phyloP scores from a whole-genome alignment of 225 moss, liverwort and hornwort species.

The Physcomitrium patens region DNA sequence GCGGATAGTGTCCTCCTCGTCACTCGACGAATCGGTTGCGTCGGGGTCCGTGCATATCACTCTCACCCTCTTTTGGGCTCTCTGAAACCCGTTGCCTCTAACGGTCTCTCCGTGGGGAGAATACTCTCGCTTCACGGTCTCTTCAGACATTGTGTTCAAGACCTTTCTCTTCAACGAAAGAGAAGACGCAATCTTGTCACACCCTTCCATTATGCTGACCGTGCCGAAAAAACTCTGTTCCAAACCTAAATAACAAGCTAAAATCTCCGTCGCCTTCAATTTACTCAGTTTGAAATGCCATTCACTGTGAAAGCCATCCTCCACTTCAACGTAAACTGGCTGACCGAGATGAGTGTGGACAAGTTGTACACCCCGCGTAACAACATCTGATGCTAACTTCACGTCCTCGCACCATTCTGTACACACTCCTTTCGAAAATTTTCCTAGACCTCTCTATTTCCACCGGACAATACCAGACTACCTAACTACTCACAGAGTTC shows the following conservation, averaged over 20 bases:
- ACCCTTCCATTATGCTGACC: conserved; percentile 4
- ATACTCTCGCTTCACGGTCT: conserved; percentile 37
- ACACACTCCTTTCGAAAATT: no score
- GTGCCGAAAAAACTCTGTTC: conserved; percentile 13
- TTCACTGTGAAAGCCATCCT: no score
- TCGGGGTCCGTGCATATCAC: conserved; percentile 66
- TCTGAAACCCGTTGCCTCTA: background rate
- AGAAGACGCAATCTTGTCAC: background rate
- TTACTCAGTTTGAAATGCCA: no score
- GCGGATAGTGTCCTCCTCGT: conserved; percentile 45
- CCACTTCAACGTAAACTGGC: no score
- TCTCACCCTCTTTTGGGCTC: conserved; percentile 46
- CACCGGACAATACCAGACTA: background rate
- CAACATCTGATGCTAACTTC: conserved; percentile 16
- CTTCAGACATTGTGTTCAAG: background rate
- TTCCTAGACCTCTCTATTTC: background rate
- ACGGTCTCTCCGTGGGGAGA: conserved; percentile 17
- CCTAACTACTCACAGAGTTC: no score
- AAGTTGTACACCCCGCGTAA: background rate
- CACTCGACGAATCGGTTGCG: conserved; percentile 55
- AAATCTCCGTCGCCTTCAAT: no score
- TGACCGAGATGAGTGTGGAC: no score
- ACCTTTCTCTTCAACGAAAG: no score
- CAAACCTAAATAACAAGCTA: no score
- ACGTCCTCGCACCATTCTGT: no score